Base-by-base conservation (phyloP, 345 rosid species). In the Eutrema japonicum region DNA sequence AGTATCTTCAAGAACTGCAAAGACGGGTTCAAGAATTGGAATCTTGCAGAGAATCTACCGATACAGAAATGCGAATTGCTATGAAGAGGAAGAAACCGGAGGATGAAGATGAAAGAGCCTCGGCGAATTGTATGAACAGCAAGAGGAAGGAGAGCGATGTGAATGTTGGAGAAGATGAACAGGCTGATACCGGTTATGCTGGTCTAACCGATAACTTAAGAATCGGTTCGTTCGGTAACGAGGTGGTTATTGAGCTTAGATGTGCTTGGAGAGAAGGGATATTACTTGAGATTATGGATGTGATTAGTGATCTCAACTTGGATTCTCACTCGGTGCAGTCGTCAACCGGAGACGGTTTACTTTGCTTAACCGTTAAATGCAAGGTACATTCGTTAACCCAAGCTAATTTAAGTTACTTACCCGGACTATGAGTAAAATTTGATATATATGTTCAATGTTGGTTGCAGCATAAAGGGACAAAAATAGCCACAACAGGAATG, bases 291-390 rank as follows among this genome's bases (percentile, higher is more conserved):
- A 82, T 92, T 49, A 83, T 95, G 83, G 94, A 87, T 79, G 91
- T 79, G 47, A 66, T 81, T 35, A 83, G 85, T 84, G 74, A 67
- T 77, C 86, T 88, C 64, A 79, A 75, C 58, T 63, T 96, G 65
- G 97, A 96, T 85, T 90, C 90, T 41, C 88, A 87, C 73, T 83
- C 96, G 0, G 87, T 96, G 42, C 91, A 87, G 41, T 92, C 99
- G 5, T 83, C 90, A 6, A 86, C 84, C 30, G 68, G 50, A 1
- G 86, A 85, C 10, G 96, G 93, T 45, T 68, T 87, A 45, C 85
- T 96, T 10, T 87, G 84, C 51, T 67, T 89, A 66, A 79, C 87
- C 8, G 83, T 92, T 33, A 85, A 82, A 64, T 82, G 90, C 63
- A 83, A 89, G 98, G 99, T 96, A 84, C 11, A 56, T 5, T 42